phyloP scores from a whole-genome alignment of 2,329 filamentous ascomycete genomes.

The Colletotrichum caudatum region DNA sequence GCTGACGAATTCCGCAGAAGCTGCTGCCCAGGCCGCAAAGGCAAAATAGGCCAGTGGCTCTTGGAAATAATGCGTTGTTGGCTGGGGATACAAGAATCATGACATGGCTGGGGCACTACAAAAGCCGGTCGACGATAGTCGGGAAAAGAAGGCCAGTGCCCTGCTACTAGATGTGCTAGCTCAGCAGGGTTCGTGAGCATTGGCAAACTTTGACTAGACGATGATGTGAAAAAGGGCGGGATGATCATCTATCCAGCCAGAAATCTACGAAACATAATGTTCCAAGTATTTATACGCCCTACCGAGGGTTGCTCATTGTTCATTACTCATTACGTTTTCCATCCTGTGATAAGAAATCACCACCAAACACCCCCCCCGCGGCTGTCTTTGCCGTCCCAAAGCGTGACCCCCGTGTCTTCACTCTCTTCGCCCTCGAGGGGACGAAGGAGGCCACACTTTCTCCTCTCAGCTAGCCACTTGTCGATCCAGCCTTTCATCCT shows the following conservation, averaged over 20 bases:
- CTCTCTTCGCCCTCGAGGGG: conserved; percentile 57
- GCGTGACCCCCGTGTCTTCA: conserved; percentile 44
- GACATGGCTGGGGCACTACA: conserved; percentile 31
- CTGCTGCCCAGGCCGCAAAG: conserved; percentile 68
- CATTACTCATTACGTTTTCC: conserved; percentile 18
- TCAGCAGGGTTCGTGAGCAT: conserved; percentile 12
- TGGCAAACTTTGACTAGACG: conserved; percentile 6
- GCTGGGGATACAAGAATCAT: background rate
- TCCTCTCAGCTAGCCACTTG: conserved; percentile 70
- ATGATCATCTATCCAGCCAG: conserved; percentile 21
- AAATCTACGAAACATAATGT: conserved; percentile 14
- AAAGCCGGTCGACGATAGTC: conserved; percentile 22
- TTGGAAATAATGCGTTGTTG: background rate
- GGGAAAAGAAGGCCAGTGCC: conserved; percentile 3
- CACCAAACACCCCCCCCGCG: conserved; percentile 56
- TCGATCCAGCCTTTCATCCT: conserved; percentile 76
- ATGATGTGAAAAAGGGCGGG: conserved; percentile 5
- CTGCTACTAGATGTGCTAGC: conserved; percentile 1
- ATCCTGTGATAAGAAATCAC: conserved; percentile 44
- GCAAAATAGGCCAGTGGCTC: conserved; percentile 56
- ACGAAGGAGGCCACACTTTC: conserved; percentile 64
- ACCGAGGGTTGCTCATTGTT: conserved; percentile 6
- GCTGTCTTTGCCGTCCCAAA: conserved; percentile 56
- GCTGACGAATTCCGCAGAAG: conserved; percentile 57
- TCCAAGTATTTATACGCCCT: background rate